A percentile compares a stretch with the other conserved stretches of the same genome.
Conservation (phyloP, 257 asterid genomes). For the Asclepias syriaca region DNA sequence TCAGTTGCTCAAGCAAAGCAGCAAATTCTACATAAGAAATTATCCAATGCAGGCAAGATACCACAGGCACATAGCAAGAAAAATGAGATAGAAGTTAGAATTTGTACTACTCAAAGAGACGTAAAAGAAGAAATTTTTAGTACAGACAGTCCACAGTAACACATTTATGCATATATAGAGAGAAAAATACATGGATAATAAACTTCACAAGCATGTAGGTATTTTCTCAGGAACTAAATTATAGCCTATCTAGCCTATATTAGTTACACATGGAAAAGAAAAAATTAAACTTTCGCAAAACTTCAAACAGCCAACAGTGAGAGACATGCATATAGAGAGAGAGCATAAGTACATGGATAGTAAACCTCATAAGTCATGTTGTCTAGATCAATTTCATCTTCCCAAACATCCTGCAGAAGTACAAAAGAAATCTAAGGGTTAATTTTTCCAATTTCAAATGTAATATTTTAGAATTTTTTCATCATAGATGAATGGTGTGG, state of each 20-base stretch:
- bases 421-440: constrained; percentile 6
- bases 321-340: background rate
- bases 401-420: constrained; percentile 53
- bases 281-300: background rate
- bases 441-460: background rate
- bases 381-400: constrained; percentile 78
- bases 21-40: background rate
- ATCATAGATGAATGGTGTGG: background rate
- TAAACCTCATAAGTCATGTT: constrained; percentile 84
- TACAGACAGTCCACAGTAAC: background rate
- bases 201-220: constrained; percentile 71
- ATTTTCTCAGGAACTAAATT: constrained; percentile 31
- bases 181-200: background rate
- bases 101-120: background rate
- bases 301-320: background rate
- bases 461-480: background rate
- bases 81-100: background rate
- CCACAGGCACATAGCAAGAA: background rate
- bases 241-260: too few relatives aligned
- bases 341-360: background rate
- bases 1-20: background rate
- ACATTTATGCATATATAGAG: background rate
- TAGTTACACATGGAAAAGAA: background rate
- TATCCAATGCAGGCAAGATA: background rate
- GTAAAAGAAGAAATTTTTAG: background rate